Base-by-base conservation (phyloP, 169 alveolate species). In the Plasmodium inui region DNA sequence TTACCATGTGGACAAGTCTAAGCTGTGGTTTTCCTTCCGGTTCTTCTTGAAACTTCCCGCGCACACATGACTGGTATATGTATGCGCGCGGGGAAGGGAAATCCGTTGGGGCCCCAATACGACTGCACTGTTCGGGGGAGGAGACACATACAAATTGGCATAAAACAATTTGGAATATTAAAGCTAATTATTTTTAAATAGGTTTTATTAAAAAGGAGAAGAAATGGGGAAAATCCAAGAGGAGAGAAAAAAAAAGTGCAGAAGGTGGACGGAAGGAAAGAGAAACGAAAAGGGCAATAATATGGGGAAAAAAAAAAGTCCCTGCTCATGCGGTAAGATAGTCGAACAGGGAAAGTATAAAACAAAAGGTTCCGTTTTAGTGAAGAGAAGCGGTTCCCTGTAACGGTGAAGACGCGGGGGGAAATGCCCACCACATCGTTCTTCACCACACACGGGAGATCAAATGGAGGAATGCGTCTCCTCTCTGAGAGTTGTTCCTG, bases 131-230 rank as follows among this genome's bases (percentile, higher is more conserved):
- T 4, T 17, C 0, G 9, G 28, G 71, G 9, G 32, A 3, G 34
- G 32, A 61, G 32, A 19, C 34, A 67, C 19, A 67, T 3, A 8
- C 41, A 67, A 19, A 67, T 67, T 67, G 76, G 76, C 14, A 28
- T 67, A 67, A 67, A 67, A 67, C 76, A 67, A 67, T 67, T 67
- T 67, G 30, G 14, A 1, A 12, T 86, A 72, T 86, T 86, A 86
- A 86, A 86, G 93, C 93, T 44, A 86, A 86, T 86, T 74, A 86
- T 67, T 86, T 86, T 86, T 86, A 86, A 86, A 86, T 86, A 53
- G 26, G 82, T 71, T 86, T 50, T 1, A 76, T 86, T 86, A 46
- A 86, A 86, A 84, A 84, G 30, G 39, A 50, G 73, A 55, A 83
- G 22, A 37, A 71, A 84, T 71, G 72, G n/a, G 9, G 39, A 34